Evolutionary conservation across 345 rosid species (phyloP), one percentile per base, ranked within the genome.

Genomic region (Cardamine chenopodiifolia): DNA sequence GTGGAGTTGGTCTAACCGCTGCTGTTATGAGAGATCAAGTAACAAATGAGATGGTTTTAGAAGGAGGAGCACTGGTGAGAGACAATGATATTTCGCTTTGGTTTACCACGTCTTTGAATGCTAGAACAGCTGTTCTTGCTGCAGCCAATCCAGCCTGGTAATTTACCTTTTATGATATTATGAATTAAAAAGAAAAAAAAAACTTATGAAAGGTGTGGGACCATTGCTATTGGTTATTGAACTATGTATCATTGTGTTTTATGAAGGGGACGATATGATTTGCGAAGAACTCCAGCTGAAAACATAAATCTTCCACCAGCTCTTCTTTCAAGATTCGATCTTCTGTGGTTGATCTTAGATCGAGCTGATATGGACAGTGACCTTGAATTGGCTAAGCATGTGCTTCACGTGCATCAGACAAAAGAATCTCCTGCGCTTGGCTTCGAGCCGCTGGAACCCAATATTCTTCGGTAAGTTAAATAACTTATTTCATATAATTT

Each of bases 71-170:
- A 48, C 72, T 95, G 94, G 99, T 95, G 68, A 84, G 97, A 54
- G 60, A 3, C 48, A 37, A 20, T 59, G 65, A 19, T 34, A 35
- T 18, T 66, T 50, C 11, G 2, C 34, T 17, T 71, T 23, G 4
- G 40, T 39, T 58, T 61, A 95, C 98, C 42, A 95, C 99, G 23
- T 92, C 99, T 20, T 75, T 95, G 75, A 95, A 95, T 63, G 99
- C 99, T 69, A 86, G 99, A 84, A 95, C 98, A 63, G 98, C 97
- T 56, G 86, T 95, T 83, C 91, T 95, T 81, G 94, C 99, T 56
- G 99, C 99, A 50, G 99, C 98, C 70, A 95, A 90, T 89, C 99
- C 98, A 60, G 99, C 99, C 70, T 95, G 98, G 98, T 94, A 90
- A 61, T 5, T 44, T 11, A 50, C 56, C 31, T 39, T 67, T 71